These are phyloP conservation scores for Pisolithus marmoratus DNA, from an alignment of 768 basidiomycete genomes.

Conservation along the genomic window DNA sequence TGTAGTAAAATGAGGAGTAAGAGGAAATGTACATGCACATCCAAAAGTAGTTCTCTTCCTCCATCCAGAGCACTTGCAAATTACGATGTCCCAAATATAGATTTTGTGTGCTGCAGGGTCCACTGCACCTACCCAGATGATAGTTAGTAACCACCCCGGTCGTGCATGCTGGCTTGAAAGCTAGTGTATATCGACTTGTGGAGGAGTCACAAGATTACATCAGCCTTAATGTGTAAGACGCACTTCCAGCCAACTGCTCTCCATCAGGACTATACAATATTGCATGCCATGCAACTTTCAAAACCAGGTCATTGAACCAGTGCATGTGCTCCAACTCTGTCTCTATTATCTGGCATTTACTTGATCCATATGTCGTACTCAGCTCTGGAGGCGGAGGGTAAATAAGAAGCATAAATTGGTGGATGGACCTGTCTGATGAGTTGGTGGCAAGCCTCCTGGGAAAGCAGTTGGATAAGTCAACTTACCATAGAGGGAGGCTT, in stretches of 20 bases:
- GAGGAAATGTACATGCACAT: slow-evolving; percentile 87
- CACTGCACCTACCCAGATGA: slow-evolving; percentile 59
- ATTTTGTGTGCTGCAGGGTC: no score
- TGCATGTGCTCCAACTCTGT: slow-evolving; percentile 74
- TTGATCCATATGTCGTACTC: background rate
- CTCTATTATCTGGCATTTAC: slow-evolving; percentile 33
- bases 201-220: background rate
- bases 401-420: slow-evolving; percentile 72
- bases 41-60: slow-evolving; percentile 81
- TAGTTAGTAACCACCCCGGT: background rate
- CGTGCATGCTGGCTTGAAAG: background rate
- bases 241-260: slow-evolving; percentile 90
- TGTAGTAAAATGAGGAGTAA: no score
- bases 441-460: slow-evolving; percentile 77
- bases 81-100: slow-evolving; percentile 91
- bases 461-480: background rate
- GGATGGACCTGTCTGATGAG: slow-evolving; percentile 88
- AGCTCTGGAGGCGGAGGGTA: slow-evolving; percentile 32
- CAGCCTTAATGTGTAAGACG: slow-evolving; percentile 4
- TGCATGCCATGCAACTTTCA: slow-evolving; percentile 87
- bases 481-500: background rate
- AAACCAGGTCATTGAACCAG: slow-evolving; percentile 83
- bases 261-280: slow-evolving; percentile 91
- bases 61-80: slow-evolving; percentile 89
- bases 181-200: no score